phyloP scores from a whole-genome alignment of 2,329 filamentous ascomycete genomes.

The Paecilomyces formosus region DNA sequence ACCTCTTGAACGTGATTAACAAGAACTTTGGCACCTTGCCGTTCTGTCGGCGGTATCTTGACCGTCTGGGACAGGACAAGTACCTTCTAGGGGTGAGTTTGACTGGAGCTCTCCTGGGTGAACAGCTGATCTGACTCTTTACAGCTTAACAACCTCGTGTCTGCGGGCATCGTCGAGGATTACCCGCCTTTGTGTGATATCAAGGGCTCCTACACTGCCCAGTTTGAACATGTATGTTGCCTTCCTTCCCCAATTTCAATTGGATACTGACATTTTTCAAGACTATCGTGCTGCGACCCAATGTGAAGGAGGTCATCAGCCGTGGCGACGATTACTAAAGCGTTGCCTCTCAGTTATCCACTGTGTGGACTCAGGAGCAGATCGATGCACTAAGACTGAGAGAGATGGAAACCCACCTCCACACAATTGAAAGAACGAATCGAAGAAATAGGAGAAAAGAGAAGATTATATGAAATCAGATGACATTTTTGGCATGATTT shows the following conservation, averaged over 20 bases:
- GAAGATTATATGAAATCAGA: background rate
- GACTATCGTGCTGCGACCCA: constrained; percentile 71
- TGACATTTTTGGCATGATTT: background rate
- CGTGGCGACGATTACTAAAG: constrained; percentile 74
- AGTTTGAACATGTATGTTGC: constrained; percentile 80
- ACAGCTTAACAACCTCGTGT: constrained; percentile 78
- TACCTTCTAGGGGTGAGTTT: constrained; percentile 74
- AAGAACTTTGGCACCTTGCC: constrained; percentile 94
- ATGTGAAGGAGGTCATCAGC: constrained; percentile 80
- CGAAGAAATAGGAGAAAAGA: background rate
- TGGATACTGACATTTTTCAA: constrained; percentile 25
- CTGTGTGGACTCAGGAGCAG: background rate
- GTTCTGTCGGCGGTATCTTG: constrained; percentile 83
- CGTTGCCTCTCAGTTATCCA: background rate
- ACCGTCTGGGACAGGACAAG: constrained; percentile 89
- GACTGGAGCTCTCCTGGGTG: background rate
- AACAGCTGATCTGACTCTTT: constrained; percentile 18
- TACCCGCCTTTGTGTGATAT: constrained; percentile 86
- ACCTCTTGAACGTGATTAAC: constrained; percentile 78
- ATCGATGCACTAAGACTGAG: background rate
- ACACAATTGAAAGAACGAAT: background rate
- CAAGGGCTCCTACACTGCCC: constrained; percentile 90
- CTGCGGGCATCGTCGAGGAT: constrained; percentile 75
- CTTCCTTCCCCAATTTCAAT: background rate
- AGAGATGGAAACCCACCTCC: background rate